Conservation (phyloP, 306 rosid genomes). For the Canavalia ensiformis region DNA sequence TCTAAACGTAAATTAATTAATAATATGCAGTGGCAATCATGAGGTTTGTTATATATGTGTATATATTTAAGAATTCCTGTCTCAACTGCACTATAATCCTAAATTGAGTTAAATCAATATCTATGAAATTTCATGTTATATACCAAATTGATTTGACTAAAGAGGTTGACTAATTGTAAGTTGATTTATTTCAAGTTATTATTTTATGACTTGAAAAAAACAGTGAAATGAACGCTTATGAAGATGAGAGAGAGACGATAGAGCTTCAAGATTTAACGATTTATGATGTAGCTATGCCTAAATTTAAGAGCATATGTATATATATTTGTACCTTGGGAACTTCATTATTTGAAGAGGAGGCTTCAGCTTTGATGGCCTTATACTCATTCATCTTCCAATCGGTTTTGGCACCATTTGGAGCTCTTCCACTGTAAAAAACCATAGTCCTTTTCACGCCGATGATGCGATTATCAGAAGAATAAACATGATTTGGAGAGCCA, state of each 20-base stretch:
- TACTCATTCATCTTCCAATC: slow-evolving; percentile 99
- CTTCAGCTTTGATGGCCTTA: slow-evolving; percentile 55
- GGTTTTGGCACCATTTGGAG: slow-evolving; percentile 77
- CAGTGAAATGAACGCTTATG: neutral
- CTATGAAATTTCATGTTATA: neutral
- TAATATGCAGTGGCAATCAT: too few species aligned
- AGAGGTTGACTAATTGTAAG: neutral
- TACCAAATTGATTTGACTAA: neutral
- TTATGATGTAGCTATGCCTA: slow-evolving; percentile 1
- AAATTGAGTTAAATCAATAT: neutral
- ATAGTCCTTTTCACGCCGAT: slow-evolving; percentile 84
- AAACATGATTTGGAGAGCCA: slow-evolving; percentile 80
- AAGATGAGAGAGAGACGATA: neutral
- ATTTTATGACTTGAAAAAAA: neutral
- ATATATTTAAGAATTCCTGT: too few species aligned
- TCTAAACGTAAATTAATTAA: neutral
- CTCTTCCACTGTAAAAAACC: slow-evolving; percentile 90
- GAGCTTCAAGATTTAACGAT: neutral
- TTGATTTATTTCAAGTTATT: neutral
- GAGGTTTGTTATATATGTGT: too few species aligned
- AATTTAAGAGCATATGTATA: neutral
- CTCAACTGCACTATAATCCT: too few species aligned
- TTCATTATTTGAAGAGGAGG: slow-evolving; percentile 44
- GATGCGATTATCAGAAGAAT: slow-evolving; percentile 62
- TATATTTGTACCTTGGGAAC: slow-evolving; percentile 41